Evolutionary conservation across 768 basidiomycete genomes (phyloP).

Genomic region (Mycena kentingensis): DNA sequence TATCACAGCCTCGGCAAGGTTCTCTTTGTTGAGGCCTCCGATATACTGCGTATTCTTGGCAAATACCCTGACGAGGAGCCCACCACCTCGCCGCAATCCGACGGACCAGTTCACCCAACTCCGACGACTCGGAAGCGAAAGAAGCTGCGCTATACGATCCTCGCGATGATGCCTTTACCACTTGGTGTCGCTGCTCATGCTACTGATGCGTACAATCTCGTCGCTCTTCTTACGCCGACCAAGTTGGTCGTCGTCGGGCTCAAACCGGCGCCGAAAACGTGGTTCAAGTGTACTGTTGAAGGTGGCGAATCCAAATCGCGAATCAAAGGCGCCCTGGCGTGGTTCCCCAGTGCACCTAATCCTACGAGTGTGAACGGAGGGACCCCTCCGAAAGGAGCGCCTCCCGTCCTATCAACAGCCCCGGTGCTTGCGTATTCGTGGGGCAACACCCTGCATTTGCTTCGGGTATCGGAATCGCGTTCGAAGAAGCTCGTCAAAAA

Average conservation of each 20-base stretch:
- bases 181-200: constrained; percentile 72
- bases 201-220: constrained; percentile 77
- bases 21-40: constrained; percentile 91
- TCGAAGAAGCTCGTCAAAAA: constrained; percentile 51
- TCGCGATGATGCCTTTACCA: constrained; percentile 82
- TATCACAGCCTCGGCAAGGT: constrained; percentile 94
- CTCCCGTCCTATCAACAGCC: constrained; percentile 31
- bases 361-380: constrained; percentile 15
- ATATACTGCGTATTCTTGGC: constrained; percentile 91
- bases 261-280: constrained; percentile 89
- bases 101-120: constrained; percentile 25
- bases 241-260: constrained; percentile 93
- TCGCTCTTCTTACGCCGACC: constrained; percentile 84
- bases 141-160: constrained; percentile 62
- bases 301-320: constrained; percentile 44
- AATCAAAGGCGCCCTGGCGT: constrained; percentile 70
- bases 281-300: constrained; percentile 71
- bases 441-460: constrained; percentile 67
- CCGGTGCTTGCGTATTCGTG: constrained; percentile 86
- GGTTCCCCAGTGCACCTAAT: constrained; percentile 79
- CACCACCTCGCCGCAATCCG: constrained; percentile 3
- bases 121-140: constrained; percentile 42
- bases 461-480: constrained; percentile 66
- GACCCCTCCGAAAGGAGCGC: constrained; percentile 23
- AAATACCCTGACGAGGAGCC: constrained; percentile 70